A percentile compares a stretch with the other conserved stretches of the same genome.
These are phyloP conservation scores for Barnettozyma hawaiiensis DNA, from an alignment of 1,139 yeast genomes.

Conservation along the genomic window DNA sequence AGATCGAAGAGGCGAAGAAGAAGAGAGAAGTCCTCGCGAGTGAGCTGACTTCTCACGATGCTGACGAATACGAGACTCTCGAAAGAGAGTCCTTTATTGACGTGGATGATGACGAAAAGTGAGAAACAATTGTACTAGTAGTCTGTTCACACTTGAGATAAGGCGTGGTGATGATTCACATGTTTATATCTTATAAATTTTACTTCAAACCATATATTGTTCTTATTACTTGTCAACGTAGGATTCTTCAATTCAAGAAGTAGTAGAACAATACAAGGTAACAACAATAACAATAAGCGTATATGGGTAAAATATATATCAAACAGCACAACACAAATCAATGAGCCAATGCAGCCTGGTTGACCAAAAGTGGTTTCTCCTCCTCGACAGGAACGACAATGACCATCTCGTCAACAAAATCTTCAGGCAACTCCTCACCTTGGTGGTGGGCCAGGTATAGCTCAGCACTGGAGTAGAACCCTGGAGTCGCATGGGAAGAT, in stretches of 20 bases:
- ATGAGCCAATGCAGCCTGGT: constrained; percentile 5
- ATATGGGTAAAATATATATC: not conserved
- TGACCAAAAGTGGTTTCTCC: constrained; percentile 3
- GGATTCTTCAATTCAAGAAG: too few species aligned
- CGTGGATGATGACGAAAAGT: constrained; percentile 3
- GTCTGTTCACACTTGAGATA: not conserved
- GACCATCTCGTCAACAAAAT: constrained; percentile 33
- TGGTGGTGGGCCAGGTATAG: constrained; percentile 8
- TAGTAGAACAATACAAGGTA: too few species aligned
- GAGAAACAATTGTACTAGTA: not conserved
- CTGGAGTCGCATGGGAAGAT: constrained; percentile 6
- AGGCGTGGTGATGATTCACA: too few species aligned
- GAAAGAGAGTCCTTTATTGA: constrained; percentile 19
- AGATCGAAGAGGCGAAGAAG: constrained; percentile 16
- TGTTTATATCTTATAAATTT: too few species aligned
- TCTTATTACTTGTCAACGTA: not conserved
- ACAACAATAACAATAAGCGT: not conserved
- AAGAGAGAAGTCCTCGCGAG: constrained; percentile 15
- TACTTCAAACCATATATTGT: not conserved
- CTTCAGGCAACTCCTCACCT: constrained; percentile 7
- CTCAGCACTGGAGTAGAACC: constrained; percentile 7
- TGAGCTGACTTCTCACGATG: constrained; percentile 13
- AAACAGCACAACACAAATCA: not conserved
- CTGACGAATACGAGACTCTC: constrained; percentile 15
- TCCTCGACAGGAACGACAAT: constrained; percentile 30